Conservation (phyloP, 2,329 filamentous ascomycete species). For the Nannizziopsis arthrosporioides region DNA sequence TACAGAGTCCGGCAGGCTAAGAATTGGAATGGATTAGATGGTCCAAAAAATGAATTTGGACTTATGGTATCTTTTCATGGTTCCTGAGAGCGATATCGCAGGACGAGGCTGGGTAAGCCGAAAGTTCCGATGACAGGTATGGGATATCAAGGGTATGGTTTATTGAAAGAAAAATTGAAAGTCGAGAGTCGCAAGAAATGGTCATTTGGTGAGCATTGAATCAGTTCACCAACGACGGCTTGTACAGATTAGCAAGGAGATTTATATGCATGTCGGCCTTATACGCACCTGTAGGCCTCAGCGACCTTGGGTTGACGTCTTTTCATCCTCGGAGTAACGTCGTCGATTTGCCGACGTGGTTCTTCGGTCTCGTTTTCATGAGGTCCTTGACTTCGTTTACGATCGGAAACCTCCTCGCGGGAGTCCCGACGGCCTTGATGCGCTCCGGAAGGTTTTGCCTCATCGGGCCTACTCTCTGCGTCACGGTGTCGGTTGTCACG, state of each 20-base stretch:
- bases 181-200: not conserved
- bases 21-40: not conserved
- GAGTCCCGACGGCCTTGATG: too few relatives aligned
- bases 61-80: not conserved
- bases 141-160: slow-evolving; percentile 15
- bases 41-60: slow-evolving; percentile 13
- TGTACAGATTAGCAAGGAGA: slow-evolving; percentile 14
- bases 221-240: slow-evolving; percentile 32
- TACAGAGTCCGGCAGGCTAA: not conserved
- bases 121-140: not conserved
- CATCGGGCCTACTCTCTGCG: too few relatives aligned
- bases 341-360: slow-evolving; percentile 24
- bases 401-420: not conserved
- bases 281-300: slow-evolving; percentile 29
- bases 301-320: slow-evolving; percentile 31
- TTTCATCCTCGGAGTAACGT: slow-evolving; percentile 24
- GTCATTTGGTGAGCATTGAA: not conserved
- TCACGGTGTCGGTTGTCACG: too few relatives aligned
- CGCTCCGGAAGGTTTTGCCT: not conserved
- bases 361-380: slow-evolving; percentile 19
- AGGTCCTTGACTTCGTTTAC: slow-evolving; percentile 14
- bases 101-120: slow-evolving; percentile 1
- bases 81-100: not conserved
- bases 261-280: not conserved
- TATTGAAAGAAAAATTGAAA: slow-evolving; percentile 11